Conservation (phyloP, 441 rosid genomes). For the Lepidium campestre region DNA sequence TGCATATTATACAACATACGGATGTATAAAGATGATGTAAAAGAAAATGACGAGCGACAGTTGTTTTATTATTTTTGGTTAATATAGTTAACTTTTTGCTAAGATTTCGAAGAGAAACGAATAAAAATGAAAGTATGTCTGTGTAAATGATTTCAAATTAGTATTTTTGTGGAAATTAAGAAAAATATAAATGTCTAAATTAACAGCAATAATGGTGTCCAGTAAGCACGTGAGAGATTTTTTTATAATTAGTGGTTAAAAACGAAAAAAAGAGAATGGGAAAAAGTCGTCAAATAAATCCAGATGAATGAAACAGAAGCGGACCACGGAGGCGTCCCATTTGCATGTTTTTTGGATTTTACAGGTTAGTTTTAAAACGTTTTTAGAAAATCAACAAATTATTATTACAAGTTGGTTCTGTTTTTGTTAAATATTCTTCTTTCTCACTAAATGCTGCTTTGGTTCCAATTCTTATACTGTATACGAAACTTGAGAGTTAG, state of each 20-base stretch:
- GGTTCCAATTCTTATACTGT: not conserved
- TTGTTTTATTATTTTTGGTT: no score
- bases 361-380: slow-evolving; percentile 14
- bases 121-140: not conserved
- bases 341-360: slow-evolving; percentile 24
- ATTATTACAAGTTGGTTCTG: not conserved
- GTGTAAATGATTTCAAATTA: not conserved
- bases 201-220: slow-evolving; percentile 18
- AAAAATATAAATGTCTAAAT: not conserved
- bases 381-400: not conserved
- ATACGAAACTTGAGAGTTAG: no score
- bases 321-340: slow-evolving; percentile 28
- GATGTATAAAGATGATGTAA: no score
- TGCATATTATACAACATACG: no score
- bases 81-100: no score
- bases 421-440: no score
- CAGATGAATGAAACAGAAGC: slow-evolving; percentile 18
- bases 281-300: slow-evolving; percentile 17
- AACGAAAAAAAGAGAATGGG: not conserved
- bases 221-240: slow-evolving; percentile 10
- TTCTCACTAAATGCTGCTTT: not conserved
- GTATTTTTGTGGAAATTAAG: not conserved
- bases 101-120: not conserved
- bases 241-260: slow-evolving; percentile 3
- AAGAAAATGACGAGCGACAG: not conserved